These are phyloP conservation scores for Ascochyta fabae DNA, from an alignment of 2,329 filamentous ascomycete species.

Conservation along the genomic window DNA sequence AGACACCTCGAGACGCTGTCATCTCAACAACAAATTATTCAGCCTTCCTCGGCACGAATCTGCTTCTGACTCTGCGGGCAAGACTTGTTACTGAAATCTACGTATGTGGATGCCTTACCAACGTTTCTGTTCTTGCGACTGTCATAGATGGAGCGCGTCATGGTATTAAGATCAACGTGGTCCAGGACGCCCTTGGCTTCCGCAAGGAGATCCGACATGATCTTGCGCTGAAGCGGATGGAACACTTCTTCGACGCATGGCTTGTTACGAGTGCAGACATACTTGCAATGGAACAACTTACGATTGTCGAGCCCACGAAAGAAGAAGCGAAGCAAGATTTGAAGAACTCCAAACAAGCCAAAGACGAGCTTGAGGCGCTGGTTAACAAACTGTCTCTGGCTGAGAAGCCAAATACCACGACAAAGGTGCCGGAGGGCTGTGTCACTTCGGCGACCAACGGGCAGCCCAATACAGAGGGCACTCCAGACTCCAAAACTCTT, in stretches of 20 bases:
- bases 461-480: constrained; percentile 2
- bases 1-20: constrained; percentile 58
- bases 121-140: constrained; percentile 89
- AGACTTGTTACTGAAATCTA: constrained; percentile 88
- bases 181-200: constrained; percentile 89
- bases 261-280: constrained; percentile 67
- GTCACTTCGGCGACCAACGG: not conserved
- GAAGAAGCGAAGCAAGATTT: not conserved
- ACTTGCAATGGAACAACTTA: constrained; percentile 48
- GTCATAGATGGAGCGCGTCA: constrained; percentile 88
- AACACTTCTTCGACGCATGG: constrained; percentile 76
- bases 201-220: constrained; percentile 72
- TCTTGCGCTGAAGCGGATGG: constrained; percentile 72
- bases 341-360: not conserved
- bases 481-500: not conserved
- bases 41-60: constrained; percentile 75
- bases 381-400: constrained; percentile 33
- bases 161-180: constrained; percentile 82
- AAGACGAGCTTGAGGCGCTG: constrained; percentile 32
- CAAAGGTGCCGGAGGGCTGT: not conserved
- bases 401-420: not conserved
- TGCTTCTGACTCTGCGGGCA: constrained; percentile 80
- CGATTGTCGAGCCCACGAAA: constrained; percentile 14
- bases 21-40: constrained; percentile 83
- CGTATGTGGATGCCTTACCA: constrained; percentile 84